Base-by-base conservation (phyloP, 495 filamentous ascomycete species). In the Aspergillus steynii region DNA sequence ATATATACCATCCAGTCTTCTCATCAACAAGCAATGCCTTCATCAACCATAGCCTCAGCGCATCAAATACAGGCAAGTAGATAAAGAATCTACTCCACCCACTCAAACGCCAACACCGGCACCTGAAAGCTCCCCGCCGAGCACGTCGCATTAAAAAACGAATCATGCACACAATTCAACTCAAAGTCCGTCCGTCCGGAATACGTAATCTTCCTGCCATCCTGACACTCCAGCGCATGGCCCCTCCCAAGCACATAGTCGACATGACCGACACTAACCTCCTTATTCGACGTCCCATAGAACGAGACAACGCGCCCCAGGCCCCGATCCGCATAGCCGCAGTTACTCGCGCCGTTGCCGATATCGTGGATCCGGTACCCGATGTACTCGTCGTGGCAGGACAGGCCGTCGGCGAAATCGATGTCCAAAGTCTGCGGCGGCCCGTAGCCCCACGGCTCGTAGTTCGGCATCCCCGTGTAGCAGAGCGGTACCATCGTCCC, bases 401-500 rank as follows among this genome's bases (percentile, higher is more conserved):
- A 34, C 27, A 76, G 63, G 7, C 73, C 73, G 54, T 76, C 73
- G 0, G 61, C 65, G 32, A 76, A 76, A 9, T 63, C 66, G 50
- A 76, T 72, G 27, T 67, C 58, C 25, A 76, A 71, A 2, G 69
- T 74, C 56, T 76, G 48, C 4, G 66, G 62, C 0, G 73, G 73
- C 2, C 73, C 73, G 53, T 72, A 76, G 0, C 73, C 73, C 73
- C 73, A 74, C 4, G 71, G 73, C 31, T 74, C 50, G 60, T 76
- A 76, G 59, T 67, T 72, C 4, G 73, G 73, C 73, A 75, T 71
- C 15, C 73, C 73, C 9, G 73, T 75, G n/a, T 55, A 75, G 67
- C 73, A 75, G 29, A 72, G 63, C 32, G 57, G 59, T 29, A 73
- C 73, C 68, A 69, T 65, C 31, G 58, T 64, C 14, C 71, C 64